Conservation (phyloP, 139 green algal genomes). For the Zygnema cylindricum region DNA sequence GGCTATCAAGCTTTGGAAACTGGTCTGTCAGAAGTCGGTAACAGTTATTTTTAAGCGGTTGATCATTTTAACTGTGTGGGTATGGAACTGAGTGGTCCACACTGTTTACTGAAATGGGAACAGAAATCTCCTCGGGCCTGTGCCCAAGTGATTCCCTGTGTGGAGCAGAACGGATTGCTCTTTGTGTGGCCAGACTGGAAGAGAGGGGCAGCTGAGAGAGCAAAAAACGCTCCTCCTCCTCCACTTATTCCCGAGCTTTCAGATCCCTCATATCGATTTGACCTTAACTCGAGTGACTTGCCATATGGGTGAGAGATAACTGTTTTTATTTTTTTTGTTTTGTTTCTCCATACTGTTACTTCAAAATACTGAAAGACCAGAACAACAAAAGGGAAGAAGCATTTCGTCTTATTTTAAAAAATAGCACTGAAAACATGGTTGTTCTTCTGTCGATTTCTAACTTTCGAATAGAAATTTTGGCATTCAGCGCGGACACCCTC, state of each 20-base stretch:
- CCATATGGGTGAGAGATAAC: constrained; percentile 37
- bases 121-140: constrained; percentile 25
- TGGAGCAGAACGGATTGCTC: constrained; percentile 41
- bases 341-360: background rate
- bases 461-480: no score
- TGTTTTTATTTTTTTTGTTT: no score
- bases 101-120: no score
- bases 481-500: constrained; percentile 66
- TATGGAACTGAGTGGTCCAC: no score
- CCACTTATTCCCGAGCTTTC: constrained; percentile 23
- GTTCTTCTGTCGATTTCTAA: no score
- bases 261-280: constrained; percentile 26
- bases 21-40: no score
- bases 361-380: background rate
- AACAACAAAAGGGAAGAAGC: no score
- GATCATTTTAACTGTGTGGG: no score
- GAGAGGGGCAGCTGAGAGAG: background rate
- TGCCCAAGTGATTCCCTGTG: constrained; percentile 2
- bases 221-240: background rate
- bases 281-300: constrained; percentile 26
- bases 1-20: no score
- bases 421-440: no score
- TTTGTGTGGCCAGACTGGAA: constrained; percentile 43
- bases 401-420: no score
- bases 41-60: no score